Evolutionary conservation across 1,284 basidiomycete genomes (phyloP), one percentile per base, ranked within the genome.

Genomic region (Fomitiporia mediterranea): DNA sequence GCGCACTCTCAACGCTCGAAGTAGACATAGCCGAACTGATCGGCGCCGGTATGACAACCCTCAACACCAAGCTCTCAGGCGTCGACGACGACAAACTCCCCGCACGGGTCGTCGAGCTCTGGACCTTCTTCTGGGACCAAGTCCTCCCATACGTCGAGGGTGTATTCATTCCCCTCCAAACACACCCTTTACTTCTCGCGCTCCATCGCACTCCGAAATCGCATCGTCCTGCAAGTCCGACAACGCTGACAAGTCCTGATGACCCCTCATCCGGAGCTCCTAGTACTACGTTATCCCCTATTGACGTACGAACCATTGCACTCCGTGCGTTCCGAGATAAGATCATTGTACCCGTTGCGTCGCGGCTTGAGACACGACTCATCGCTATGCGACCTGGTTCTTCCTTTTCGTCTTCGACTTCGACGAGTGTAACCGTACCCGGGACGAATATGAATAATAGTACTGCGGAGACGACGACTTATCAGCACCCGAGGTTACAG

Each of bases 51-150:
- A 96, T 96, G 86, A 80, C 94, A 57, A 98, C 94, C 0, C 79
- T 98, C 39, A 92, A 91, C 60, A 83, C 91, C 0, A 94, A 93
- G 67, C 78, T 98, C 7, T 76, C 74, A 8, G 81, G 77, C 4
- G 72, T 88, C 25, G 86, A 87, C 28, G 91, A 94, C 46, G 81
- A 86, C 46, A 81, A 84, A 62, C 77, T 98, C 3, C 72, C 95
- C 15, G 75, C 76, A 1, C 79, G 91, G 7, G 77, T 96, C 8
- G 90, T 93, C 1, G 92, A 96, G 62, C 78, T 91, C 13, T 98
- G 95, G 95, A 82, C 80, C 4, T 95, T 96, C 74, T 98, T 97
- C 73, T 97, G 93, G 86, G 89, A 91, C 61, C 87, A 92, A 60
- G 85, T 98, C 19, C 73, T 98, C 0, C 93, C 94, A 1, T 95